phyloP scores from a whole-genome alignment of 2,329 filamentous ascomycete species.

The Herpotrichia juniperi region DNA sequence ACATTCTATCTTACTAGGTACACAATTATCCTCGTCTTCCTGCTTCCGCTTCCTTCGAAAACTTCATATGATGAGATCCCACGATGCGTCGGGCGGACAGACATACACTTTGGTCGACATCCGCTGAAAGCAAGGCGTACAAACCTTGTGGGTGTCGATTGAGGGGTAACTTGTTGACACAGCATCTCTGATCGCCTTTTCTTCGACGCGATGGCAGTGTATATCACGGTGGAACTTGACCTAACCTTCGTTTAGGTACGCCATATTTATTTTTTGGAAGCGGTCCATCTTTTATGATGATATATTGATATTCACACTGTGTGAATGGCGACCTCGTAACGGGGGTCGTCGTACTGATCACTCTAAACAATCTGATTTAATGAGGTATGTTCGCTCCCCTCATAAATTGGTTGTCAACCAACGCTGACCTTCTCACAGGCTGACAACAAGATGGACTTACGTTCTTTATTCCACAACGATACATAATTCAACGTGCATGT shows the following conservation, averaged over 20 bases:
- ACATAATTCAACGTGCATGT: conserved; percentile 13
- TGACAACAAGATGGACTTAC: conserved; percentile 46
- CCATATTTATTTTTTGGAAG: conserved; percentile 35
- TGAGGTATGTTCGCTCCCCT: conserved; percentile 55
- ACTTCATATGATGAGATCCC: conserved; percentile 62
- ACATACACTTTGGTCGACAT: conserved; percentile 60
- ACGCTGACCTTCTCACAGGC: conserved; percentile 37
- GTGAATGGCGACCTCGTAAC: conserved; percentile 62
- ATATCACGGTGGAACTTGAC: conserved; percentile 1
- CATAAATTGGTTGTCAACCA: background rate
- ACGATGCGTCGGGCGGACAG: conserved; percentile 75
- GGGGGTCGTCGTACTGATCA: conserved; percentile 61
- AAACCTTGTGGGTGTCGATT: conserved; percentile 64
- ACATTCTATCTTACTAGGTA: conserved; percentile 38
- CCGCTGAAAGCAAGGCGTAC: conserved; percentile 64
- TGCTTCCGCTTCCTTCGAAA: conserved; percentile 17
- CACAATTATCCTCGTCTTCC: conserved; percentile 26
- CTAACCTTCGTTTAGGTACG: conserved; percentile 40
- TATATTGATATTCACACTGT: conserved; percentile 71
- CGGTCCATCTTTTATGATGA: conserved; percentile 65
- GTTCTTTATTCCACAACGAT: conserved; percentile 16
- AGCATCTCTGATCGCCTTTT: conserved; percentile 66
- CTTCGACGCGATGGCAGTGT: conserved; percentile 5
- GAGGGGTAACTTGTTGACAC: conserved; percentile 70
- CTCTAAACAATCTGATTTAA: conserved; percentile 74